Percentiles rank a stretch among this genome's conserved stretches.
Evolutionary conservation across 164 flowering plant genomes (phyloP).

Genomic region (Litsea cubeba): DNA sequence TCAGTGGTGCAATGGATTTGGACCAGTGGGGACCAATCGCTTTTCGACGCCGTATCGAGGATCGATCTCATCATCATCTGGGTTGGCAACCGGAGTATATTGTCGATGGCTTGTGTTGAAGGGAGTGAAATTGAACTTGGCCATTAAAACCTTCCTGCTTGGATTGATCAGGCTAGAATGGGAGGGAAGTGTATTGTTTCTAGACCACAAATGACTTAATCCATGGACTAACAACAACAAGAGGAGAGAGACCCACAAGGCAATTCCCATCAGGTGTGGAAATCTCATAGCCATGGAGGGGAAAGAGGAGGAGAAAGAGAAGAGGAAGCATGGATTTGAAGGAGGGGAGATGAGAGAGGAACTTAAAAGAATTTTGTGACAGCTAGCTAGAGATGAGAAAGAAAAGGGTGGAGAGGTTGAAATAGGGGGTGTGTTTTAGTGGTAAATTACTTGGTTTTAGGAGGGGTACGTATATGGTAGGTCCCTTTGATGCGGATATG

Average conservation of each 20-base stretch:
- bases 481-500: conserved; percentile 15
- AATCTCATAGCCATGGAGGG: conserved; percentile 25
- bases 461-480: conserved; percentile 3
- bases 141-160: conserved; percentile 23
- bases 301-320: neutral
- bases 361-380: conserved; percentile 20
- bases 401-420: conserved; percentile 18
- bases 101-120: conserved; percentile 20
- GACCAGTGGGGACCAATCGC: conserved; percentile 62
- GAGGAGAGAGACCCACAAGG: conserved; percentile 32
- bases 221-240: conserved; percentile 18
- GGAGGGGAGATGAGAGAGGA: conserved; percentile 13
- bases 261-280: conserved; percentile 13
- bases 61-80: conserved; percentile 32
- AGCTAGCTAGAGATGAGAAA: conserved; percentile 22
- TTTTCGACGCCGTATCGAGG: conserved; percentile 47
- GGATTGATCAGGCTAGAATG: conserved; percentile 9
- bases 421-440: conserved; percentile 12
- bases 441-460: conserved; percentile 16
- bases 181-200: neutral
- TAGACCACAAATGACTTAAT: conserved; percentile 8
- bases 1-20: conserved; percentile 74
- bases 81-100: neutral
- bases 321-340: conserved; percentile 7
- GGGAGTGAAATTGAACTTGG: conserved; percentile 35